phyloP scores from a whole-genome alignment of 306 rosid species.

The Begonia peltatifolia region DNA sequence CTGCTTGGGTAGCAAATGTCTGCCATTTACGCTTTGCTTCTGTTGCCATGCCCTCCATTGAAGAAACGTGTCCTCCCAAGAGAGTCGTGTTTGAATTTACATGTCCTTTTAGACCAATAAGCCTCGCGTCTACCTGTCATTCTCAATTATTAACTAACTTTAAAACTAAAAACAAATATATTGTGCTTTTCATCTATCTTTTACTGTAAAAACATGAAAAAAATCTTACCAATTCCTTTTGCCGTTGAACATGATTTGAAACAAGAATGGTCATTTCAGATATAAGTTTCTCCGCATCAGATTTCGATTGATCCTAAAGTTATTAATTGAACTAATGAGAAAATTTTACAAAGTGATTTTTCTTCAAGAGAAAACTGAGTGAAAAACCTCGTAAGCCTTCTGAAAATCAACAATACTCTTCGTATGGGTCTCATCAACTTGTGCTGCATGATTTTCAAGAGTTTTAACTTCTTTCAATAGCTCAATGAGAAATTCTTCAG shows the following conservation, averaged over 20 bases:
- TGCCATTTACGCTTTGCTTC: conserved; percentile 90
- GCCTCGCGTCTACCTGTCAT: conserved; percentile 65
- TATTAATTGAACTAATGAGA: not conserved
- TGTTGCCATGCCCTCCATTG: conserved; percentile 48
- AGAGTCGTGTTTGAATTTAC: conserved; percentile 51
- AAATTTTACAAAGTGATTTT: not conserved
- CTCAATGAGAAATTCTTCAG: conserved; percentile 53
- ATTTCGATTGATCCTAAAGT: not conserved
- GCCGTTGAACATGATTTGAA: conserved; percentile 53
- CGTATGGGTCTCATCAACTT: conserved; percentile 37
- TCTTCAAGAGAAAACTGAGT: no score
- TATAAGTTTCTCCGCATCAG: not conserved
- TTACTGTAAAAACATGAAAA: no score
- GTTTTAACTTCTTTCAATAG: conserved; percentile 51
- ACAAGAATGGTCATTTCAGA: conserved; percentile 20
- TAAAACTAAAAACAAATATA: not conserved
- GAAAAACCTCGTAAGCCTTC: conserved; percentile 63
- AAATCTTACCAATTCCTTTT: conserved; percentile 50
- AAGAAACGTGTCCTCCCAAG: conserved; percentile 59
- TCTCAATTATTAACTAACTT: conserved; percentile 3
- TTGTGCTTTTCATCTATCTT: not conserved
- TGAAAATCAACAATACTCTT: conserved; percentile 59
- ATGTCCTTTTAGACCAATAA: conserved; percentile 50
- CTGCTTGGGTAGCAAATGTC: conserved; percentile 57
- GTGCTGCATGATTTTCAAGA: conserved; percentile 40